Evolutionary conservation across 495 filamentous ascomycete genomes (phyloP).

Genomic region (Achaetomiella virescens): DNA sequence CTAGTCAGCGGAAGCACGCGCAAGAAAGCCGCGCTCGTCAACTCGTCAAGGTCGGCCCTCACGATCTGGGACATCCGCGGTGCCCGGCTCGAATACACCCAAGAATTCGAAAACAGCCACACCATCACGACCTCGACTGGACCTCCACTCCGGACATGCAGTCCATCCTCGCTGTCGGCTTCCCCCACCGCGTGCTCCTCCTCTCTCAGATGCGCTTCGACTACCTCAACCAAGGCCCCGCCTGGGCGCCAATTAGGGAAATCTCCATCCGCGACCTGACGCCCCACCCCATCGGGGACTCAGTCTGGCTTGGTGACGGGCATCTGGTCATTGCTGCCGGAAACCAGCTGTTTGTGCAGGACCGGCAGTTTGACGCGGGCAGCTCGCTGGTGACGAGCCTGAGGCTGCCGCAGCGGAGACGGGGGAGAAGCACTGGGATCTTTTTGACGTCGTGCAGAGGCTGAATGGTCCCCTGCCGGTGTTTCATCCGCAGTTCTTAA

Average conservation of each 20-base stretch:
- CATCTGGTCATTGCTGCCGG: slow-evolving; percentile 82
- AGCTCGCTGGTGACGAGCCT: slow-evolving; percentile 59
- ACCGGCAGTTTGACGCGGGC: slow-evolving; percentile 61
- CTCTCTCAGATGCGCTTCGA: slow-evolving; percentile 92
- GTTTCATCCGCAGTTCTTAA: slow-evolving; percentile 89
- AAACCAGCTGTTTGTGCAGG: slow-evolving; percentile 87
- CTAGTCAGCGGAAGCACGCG: slow-evolving; percentile 81
- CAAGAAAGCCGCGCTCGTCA: slow-evolving; percentile 80
- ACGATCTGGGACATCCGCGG: slow-evolving; percentile 90
- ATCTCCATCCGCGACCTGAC: slow-evolving; percentile 77
- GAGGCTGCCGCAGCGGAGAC: slow-evolving; percentile 49
- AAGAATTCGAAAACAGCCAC: slow-evolving; percentile 65
- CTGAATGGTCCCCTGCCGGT: slow-evolving; percentile 85
- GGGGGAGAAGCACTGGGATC: slow-evolving; percentile 41
- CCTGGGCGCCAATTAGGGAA: slow-evolving; percentile 80
- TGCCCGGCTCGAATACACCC: slow-evolving; percentile 72
- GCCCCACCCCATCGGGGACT: slow-evolving; percentile 88
- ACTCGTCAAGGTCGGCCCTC: slow-evolving; percentile 62
- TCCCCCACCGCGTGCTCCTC: slow-evolving; percentile 74
- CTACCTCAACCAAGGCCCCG: slow-evolving; percentile 81
- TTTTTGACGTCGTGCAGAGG: slow-evolving; percentile 74
- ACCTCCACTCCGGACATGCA: slow-evolving; percentile 88
- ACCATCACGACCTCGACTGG: slow-evolving; percentile 89
- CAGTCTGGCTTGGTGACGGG: slow-evolving; percentile 79
- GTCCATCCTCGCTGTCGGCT: slow-evolving; percentile 86